phyloP scores from a whole-genome alignment of 805 yeast species.

The Candida saitoana region DNA sequence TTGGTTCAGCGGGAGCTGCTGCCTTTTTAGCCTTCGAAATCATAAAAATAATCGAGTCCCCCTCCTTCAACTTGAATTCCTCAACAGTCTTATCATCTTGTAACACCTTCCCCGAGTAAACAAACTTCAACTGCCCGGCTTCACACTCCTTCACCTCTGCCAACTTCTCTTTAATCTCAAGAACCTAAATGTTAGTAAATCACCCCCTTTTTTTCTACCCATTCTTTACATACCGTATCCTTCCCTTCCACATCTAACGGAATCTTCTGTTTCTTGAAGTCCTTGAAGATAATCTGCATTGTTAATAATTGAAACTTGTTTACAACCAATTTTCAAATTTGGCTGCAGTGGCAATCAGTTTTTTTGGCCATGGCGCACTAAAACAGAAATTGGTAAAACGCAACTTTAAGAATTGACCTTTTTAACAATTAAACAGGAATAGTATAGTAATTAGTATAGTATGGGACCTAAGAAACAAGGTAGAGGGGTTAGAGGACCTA shows the following conservation, averaged over 20 bases:
- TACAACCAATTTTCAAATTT: no score
- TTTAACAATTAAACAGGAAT: no score
- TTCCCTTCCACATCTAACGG: conserved; percentile 69
- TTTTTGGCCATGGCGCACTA: not conserved
- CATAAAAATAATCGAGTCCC: conserved; percentile 91
- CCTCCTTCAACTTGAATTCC: conserved; percentile 71
- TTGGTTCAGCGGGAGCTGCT: conserved; percentile 14
- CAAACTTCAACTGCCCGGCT: conserved; percentile 74
- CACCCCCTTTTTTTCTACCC: not conserved
- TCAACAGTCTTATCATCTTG: conserved; percentile 76
- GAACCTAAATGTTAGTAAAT: conserved; percentile 36
- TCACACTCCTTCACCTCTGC: conserved; percentile 68
- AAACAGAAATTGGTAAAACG: no score
- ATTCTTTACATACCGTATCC: conserved; percentile 51
- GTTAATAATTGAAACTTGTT: not conserved
- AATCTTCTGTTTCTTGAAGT: conserved; percentile 87
- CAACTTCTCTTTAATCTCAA: conserved; percentile 67
- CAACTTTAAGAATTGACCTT: no score
- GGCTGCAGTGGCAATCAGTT: not conserved
- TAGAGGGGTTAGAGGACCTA: conserved; percentile 52
- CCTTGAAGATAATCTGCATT: conserved; percentile 83
- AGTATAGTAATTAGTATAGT: no score
- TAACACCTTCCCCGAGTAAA: conserved; percentile 86
- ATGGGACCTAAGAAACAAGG: conserved; percentile 13
- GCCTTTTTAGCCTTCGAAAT: conserved; percentile 47